phyloP scores from a whole-genome alignment of 192 early-diverging fungal species.

The Phycomyces nitens region DNA sequence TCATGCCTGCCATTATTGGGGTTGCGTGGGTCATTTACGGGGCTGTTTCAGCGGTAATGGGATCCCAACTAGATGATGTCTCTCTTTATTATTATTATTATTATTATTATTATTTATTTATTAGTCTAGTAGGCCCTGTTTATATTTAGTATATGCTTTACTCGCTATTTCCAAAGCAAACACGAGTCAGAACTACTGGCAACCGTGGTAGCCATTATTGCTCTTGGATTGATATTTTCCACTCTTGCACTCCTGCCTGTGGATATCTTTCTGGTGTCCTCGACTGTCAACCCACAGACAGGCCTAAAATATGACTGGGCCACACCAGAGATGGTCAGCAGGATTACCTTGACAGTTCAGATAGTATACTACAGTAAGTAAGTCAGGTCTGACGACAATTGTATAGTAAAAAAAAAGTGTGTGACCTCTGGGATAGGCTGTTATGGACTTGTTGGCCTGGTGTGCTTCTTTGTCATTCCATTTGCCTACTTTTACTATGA shows the following conservation, averaged over 20 bases:
- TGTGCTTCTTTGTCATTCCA: conserved; percentile 51
- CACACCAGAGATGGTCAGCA: conserved; percentile 42
- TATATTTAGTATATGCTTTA: conserved; percentile 45
- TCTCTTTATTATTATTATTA: neutral
- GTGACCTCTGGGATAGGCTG: conserved; percentile 41
- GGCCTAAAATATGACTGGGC: conserved; percentile 59
- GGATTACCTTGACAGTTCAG: conserved; percentile 36
- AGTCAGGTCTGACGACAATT: neutral
- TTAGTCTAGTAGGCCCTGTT: conserved; percentile 35
- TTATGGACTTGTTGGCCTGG: conserved; percentile 46
- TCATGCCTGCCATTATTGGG: conserved; percentile 33
- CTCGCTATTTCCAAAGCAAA: conserved; percentile 48
- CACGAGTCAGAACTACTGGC: conserved; percentile 50
- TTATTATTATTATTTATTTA: conserved; percentile 1
- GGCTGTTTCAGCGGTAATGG: conserved; percentile 40
- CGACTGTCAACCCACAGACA: conserved; percentile 44
- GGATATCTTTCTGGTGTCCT: conserved; percentile 58
- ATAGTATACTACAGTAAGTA: conserved; percentile 49
- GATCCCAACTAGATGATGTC: neutral
- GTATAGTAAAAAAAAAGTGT: neutral
- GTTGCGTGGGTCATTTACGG: conserved; percentile 48
- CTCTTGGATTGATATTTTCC: conserved; percentile 44
- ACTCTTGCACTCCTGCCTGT: conserved; percentile 51
- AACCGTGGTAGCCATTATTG: conserved; percentile 45
- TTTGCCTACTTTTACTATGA: conserved; percentile 64